Evolutionary conservation across 2,329 filamentous ascomycete genomes (phyloP).

Genomic region (Penicillium brasilianum): DNA sequence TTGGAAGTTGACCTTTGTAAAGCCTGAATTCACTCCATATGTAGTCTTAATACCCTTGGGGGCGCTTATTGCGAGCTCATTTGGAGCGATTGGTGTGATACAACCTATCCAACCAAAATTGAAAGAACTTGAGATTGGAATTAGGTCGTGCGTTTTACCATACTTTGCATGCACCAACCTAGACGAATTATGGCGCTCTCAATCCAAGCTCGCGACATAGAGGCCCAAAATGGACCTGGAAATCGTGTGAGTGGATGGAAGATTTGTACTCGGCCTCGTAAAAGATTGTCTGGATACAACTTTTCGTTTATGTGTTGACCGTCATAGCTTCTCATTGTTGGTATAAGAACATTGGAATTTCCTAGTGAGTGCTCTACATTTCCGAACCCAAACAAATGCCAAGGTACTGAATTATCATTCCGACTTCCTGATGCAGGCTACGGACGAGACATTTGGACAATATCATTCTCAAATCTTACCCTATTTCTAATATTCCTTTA

Average conservation of each 20-base stretch:
- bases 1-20: not conserved
- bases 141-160: not conserved
- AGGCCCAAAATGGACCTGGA: not conserved
- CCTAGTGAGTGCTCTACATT: not conserved
- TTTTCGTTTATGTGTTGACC: not conserved
- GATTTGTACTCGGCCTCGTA: not conserved
- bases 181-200: not conserved
- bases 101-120: not conserved
- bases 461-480: not conserved
- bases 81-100: not conserved
- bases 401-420: not conserved
- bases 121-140: not conserved
- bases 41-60: not conserved
- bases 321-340: not conserved
- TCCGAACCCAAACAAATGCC: not conserved
- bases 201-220: not conserved
- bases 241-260: not conserved
- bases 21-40: not conserved
- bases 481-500: not conserved
- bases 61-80: not conserved
- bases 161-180: not conserved
- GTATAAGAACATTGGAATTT: not conserved
- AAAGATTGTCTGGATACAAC: not conserved
- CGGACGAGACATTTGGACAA: not conserved
- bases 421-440: not conserved